Evolutionary conservation across 257 asterid genomes (phyloP).

Genomic region (Nyctanthes arbortristis): DNA sequence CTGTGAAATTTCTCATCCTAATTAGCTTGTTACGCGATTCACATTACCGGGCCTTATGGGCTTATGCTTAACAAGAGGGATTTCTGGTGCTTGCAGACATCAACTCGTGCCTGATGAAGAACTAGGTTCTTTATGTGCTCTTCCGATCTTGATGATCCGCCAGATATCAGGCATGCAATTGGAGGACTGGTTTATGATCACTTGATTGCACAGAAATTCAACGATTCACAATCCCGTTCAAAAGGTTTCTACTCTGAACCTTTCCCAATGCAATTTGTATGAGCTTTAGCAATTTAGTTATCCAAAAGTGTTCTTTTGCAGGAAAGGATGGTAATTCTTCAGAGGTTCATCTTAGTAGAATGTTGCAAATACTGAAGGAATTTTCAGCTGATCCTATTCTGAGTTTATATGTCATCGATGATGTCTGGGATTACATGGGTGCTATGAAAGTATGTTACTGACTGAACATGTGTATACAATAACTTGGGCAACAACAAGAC

Average conservation of each 20-base stretch:
- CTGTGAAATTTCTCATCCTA: neutral
- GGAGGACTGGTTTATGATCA: constrained; percentile 95
- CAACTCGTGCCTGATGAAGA: constrained; percentile 98
- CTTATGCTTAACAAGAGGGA: constrained; percentile 27
- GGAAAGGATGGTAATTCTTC: constrained; percentile 71
- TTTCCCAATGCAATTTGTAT: constrained; percentile 26
- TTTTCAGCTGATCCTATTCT: constrained; percentile 86
- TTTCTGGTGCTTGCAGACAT: constrained; percentile 60
- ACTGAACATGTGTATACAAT: constrained; percentile 9
- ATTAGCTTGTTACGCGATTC: constrained; percentile 10
- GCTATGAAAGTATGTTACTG: constrained; percentile 94
- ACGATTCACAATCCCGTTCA: constrained; percentile 70
- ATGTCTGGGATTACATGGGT: constrained; percentile 98
- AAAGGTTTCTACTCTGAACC: constrained; percentile 57
- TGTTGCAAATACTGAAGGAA: constrained; percentile 87
- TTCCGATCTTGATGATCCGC: constrained; percentile 93
- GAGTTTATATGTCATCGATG: constrained; percentile 91
- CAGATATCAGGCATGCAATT: constrained; percentile 92
- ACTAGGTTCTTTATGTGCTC: constrained; percentile 88
- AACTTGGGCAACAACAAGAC: neutral
- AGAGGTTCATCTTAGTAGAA: constrained; percentile 79
- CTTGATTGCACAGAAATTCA: constrained; percentile 90
- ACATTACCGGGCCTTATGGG: constrained; percentile 11
- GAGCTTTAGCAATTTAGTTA: neutral
- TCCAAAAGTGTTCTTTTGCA: constrained; percentile 33